phyloP scores from a whole-genome alignment of 2,329 filamentous ascomycete genomes.

The Metarhizium anisopliae region DNA sequence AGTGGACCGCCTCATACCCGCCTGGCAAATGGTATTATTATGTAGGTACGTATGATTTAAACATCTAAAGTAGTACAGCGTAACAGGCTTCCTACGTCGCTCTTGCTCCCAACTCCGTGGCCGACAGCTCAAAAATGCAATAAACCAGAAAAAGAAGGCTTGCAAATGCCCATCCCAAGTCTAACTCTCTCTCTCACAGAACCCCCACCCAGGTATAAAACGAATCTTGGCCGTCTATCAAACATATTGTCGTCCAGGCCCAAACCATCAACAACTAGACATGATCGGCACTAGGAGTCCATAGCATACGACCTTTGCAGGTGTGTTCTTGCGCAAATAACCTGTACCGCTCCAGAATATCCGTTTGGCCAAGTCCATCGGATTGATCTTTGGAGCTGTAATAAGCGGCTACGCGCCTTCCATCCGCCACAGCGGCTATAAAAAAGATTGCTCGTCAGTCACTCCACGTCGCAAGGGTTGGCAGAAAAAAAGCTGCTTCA shows the following conservation, averaged over 20 bases:
- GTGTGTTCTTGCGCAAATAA: conserved; percentile 43
- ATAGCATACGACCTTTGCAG: conserved; percentile 27
- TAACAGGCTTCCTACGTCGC: background rate
- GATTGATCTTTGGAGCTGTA: conserved; percentile 34
- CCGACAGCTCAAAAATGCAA: background rate
- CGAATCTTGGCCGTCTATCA: too few relatives aligned
- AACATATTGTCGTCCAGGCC: too few relatives aligned
- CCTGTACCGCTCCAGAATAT: conserved; percentile 43
- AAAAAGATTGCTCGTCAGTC: background rate
- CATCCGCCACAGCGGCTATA: conserved; percentile 39
- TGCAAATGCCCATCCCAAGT: too few relatives aligned
- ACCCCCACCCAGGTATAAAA: too few relatives aligned
- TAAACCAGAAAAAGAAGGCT: background rate
- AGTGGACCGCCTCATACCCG: too few relatives aligned
- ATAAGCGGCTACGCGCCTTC: conserved; percentile 42
- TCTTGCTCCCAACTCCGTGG: background rate
- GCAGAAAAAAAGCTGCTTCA: background rate
- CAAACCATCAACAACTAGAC: background rate
- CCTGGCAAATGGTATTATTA: too few relatives aligned
- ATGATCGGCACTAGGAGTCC: conserved; percentile 8
- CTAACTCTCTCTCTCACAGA: too few relatives aligned
- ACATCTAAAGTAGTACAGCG: too few relatives aligned
- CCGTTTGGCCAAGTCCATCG: conserved; percentile 36
- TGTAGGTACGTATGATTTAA: too few relatives aligned
- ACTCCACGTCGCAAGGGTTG: background rate